These are phyloP conservation scores for Dianthus caryophyllus DNA, from an alignment of 148 eudicot genomes.

Conservation along the genomic window DNA sequence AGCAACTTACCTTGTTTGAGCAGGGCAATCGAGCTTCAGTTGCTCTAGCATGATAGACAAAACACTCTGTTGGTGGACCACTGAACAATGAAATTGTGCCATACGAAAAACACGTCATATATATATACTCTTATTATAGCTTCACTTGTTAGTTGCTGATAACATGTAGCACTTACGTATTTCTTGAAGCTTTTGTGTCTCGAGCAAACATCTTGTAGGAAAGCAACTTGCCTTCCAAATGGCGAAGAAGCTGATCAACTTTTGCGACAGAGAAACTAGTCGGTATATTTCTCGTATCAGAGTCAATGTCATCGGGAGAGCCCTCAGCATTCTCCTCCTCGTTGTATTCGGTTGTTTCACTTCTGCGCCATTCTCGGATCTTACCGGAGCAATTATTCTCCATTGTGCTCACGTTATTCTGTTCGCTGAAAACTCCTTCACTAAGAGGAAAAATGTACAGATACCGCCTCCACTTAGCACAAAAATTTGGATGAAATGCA, in stretches of 20 bases:
- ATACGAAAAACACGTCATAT: not conserved
- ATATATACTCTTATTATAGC: slow-evolving; percentile 1
- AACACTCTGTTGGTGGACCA: slow-evolving; percentile 97
- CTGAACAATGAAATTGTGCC: slow-evolving; percentile 34
- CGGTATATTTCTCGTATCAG: slow-evolving; percentile 46
- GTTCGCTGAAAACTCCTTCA: slow-evolving; percentile 33
- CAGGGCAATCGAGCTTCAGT: slow-evolving; percentile 50
- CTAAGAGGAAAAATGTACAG: slow-evolving; percentile 76
- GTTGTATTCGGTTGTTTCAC: slow-evolving; percentile 21
- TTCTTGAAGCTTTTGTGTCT: slow-evolving; percentile 90
- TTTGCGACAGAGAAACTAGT: slow-evolving; percentile 44
- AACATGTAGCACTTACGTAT: slow-evolving; percentile 48
- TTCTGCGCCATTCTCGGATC: slow-evolving; percentile 15
- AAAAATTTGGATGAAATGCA: slow-evolving; percentile 90
- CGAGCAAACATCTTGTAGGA: slow-evolving; percentile 96
- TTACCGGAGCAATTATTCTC: slow-evolving; percentile 18
- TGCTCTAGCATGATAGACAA: slow-evolving; percentile 85
- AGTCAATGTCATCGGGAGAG: slow-evolving; percentile 23
- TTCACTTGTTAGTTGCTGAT: slow-evolving; percentile 1
- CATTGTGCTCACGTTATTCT: slow-evolving; percentile 21
- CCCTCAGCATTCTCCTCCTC: slow-evolving; percentile 21
- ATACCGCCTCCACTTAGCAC: slow-evolving; percentile 96
- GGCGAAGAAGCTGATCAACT: slow-evolving; percentile 62
- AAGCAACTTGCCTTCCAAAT: slow-evolving; percentile 73
- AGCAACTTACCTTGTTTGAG: slow-evolving; percentile 36